Evolutionary conservation across 78 protist genomes (phyloP).

Genomic region (Protostelium mycophagum): DNA sequence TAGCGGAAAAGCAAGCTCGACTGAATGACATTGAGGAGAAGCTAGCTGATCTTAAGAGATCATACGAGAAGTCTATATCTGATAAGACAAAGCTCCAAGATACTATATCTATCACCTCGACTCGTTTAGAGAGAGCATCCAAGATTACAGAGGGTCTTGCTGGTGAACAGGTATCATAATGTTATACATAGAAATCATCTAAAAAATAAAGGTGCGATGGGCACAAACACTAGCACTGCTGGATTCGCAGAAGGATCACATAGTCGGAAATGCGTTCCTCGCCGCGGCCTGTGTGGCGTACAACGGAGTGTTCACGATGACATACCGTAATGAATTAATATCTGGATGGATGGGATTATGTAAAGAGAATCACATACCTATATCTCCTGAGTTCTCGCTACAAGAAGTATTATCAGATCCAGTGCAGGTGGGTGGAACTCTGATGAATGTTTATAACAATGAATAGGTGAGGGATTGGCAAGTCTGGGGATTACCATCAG

Average conservation of each 20-base stretch:
- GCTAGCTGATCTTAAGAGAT: slow-evolving; percentile 19
- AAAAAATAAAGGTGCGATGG: no score
- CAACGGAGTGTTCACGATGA: slow-evolving; percentile 82
- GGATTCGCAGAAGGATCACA: slow-evolving; percentile 12
- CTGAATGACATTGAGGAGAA: slow-evolving; percentile 31
- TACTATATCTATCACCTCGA: slow-evolving; percentile 60
- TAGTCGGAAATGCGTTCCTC: slow-evolving; percentile 81
- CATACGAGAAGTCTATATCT: slow-evolving; percentile 24
- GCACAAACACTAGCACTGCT: slow-evolving; percentile 5
- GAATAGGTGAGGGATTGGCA: slow-evolving; percentile 61
- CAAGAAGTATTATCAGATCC: slow-evolving; percentile 26
- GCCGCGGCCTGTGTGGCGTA: slow-evolving; percentile 85
- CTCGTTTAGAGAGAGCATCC: slow-evolving; percentile 74
- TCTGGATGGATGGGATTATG: slow-evolving; percentile 19
- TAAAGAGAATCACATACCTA: slow-evolving; percentile 19
- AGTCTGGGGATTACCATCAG: slow-evolving; percentile 79
- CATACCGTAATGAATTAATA: slow-evolving; percentile 58
- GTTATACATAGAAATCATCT: no score
- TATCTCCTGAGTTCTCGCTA: slow-evolving; percentile 56
- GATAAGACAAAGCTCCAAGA: slow-evolving; percentile 31
- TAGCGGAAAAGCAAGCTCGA: slow-evolving; percentile 10
- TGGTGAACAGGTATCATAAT: slow-evolving; percentile 82
- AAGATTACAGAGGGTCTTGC: slow-evolving; percentile 73
- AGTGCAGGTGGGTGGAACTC: slow-evolving; percentile 46
- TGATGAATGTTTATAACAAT: slow-evolving; percentile 29